Evolutionary conservation across 2,329 filamentous ascomycete genomes (phyloP), one percentile per base, ranked within the genome.

Genomic region (Fusarium zealandicum): DNA sequence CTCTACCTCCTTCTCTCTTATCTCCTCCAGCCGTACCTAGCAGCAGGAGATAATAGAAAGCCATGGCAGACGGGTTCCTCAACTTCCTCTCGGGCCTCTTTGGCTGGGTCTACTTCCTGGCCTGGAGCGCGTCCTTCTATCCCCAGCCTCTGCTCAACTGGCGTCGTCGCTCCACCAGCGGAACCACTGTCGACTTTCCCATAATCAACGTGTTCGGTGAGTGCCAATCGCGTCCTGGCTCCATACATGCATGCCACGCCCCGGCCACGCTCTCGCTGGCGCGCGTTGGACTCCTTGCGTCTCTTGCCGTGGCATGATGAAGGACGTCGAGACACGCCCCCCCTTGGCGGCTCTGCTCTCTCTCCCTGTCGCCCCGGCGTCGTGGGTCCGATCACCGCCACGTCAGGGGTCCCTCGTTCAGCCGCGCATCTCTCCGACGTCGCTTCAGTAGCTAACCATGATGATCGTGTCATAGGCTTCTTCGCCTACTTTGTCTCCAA

Each of bases 61-160:
- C 36, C 48, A 66, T 69, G 63, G 41, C 54, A 35, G 54, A 56
- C 36, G 68, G 70, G 46, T 76, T 84, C 59, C 78, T 86, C 53
- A 63, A 71, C 25, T 65, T 79, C 51, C 47, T 84, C 14, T 86
- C 82, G 43, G 81, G 78, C 69, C 69, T 89, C 27, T 84, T 90
- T 65, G 90, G 90, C 73, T 92, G 90, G 89, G 76, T 88, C 69
- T 93, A 93, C 75, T 88, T 85, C 60, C 61, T 87, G 41, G 86
- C 83, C 73, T 95, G 93, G 93, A 93, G 90, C 11, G 76, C 88
- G 13, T 96, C 92, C 13, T 98, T 97, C 77, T 98, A 98, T 73
- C 93, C 93, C 2, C 95, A 98, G 72, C 86, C 90, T 6, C 76
- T 96, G 56, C 82, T 92, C 59, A 98, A 97, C 80, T 88, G 82